Percentiles rank a stretch among this genome's conserved stretches.
Conservation (phyloP, 192 early-diverging fungal genomes). For the Ambispora gerdemannii region DNA sequence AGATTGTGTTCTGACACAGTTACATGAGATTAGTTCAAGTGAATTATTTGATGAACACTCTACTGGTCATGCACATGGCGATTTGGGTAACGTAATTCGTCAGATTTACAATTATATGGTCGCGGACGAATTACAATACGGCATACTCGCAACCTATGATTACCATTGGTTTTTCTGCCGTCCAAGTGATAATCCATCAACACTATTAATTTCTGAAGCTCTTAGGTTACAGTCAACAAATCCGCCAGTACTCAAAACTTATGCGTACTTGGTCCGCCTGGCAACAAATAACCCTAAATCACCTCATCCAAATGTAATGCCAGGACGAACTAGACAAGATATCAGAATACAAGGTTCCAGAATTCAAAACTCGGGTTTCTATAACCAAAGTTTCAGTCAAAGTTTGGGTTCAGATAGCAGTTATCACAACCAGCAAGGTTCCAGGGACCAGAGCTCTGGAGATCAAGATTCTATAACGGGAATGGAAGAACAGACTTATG, state of each 20-base stretch:
- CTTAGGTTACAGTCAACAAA: slow-evolving; percentile 9
- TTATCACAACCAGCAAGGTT: slow-evolving; percentile 21
- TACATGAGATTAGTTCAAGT: not conserved
- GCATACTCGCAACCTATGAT: slow-evolving; percentile 19
- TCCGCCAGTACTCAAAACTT: slow-evolving; percentile 25
- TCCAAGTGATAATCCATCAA: slow-evolving; percentile 19
- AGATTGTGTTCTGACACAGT: slow-evolving; percentile 11
- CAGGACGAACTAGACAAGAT: slow-evolving; percentile 20
- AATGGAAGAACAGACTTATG: slow-evolving; percentile 26
- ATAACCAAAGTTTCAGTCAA: slow-evolving; percentile 28
- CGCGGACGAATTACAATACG: slow-evolving; percentile 20
- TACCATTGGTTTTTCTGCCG: slow-evolving; percentile 5
- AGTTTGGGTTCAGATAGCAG: slow-evolving; percentile 18
- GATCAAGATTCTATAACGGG: slow-evolving; percentile 4
- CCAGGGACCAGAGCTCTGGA: slow-evolving; percentile 13
- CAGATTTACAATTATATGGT: slow-evolving; percentile 25
- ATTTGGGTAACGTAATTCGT: slow-evolving; percentile 15
- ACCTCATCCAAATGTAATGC: slow-evolving; percentile 23
- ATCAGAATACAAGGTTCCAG: slow-evolving; percentile 16
- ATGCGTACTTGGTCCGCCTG: slow-evolving; percentile 19
- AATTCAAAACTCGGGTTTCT: slow-evolving; percentile 19
- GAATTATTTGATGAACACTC: slow-evolving; percentile 9
- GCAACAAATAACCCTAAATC: slow-evolving; percentile 9
- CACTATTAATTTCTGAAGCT: slow-evolving; percentile 15
- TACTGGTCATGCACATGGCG: slow-evolving; percentile 21